Percentiles rank a stretch among this genome's conserved stretches.
These are phyloP conservation scores for Aspergillus novoparasiticus DNA, from an alignment of 2,329 filamentous ascomycete species.

Conservation along the genomic window DNA sequence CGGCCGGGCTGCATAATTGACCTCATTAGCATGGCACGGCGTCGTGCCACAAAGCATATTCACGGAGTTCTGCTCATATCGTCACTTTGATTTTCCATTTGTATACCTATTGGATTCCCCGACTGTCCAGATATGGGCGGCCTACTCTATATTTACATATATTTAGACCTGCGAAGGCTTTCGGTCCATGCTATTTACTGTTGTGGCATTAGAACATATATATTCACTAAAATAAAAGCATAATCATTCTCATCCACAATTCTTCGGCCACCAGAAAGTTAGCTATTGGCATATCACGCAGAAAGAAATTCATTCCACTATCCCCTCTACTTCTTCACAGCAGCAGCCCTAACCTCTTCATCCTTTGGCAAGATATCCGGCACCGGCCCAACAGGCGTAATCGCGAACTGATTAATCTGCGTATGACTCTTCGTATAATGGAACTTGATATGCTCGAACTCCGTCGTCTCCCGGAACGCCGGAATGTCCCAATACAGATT, in stretches of 20 bases:
- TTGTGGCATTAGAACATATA: slow-evolving; percentile 3
- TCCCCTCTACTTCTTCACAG: slow-evolving; percentile 4
- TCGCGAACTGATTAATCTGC: slow-evolving; percentile 67
- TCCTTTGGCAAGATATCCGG: slow-evolving; percentile 78
- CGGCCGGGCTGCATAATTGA: slow-evolving; percentile 13
- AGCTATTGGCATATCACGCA: neutral
- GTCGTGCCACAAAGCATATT: slow-evolving; percentile 31
- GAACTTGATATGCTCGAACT: slow-evolving; percentile 94
- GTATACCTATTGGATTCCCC: slow-evolving; percentile 18
- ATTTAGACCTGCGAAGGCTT: slow-evolving; percentile 13
- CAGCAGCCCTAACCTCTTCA: slow-evolving; percentile 66
- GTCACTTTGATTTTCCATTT: slow-evolving; percentile 18
- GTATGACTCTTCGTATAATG: slow-evolving; percentile 68
- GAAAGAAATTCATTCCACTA: neutral
- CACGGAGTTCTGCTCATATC: slow-evolving; percentile 25
- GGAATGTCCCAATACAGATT: slow-evolving; percentile 80
- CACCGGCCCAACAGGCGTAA: slow-evolving; percentile 82
- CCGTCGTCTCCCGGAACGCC: slow-evolving; percentile 79
- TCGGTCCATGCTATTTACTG: slow-evolving; percentile 7
- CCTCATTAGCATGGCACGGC: slow-evolving; percentile 37
- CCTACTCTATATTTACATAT: slow-evolving; percentile 10
- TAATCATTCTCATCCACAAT: neutral
- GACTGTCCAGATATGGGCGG: neutral
- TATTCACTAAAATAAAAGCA: neutral
- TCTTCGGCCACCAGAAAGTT: neutral